Conservation (phyloP, 352 stramenopile genomes). For the Phytophthora macrochlamydospora region DNA sequence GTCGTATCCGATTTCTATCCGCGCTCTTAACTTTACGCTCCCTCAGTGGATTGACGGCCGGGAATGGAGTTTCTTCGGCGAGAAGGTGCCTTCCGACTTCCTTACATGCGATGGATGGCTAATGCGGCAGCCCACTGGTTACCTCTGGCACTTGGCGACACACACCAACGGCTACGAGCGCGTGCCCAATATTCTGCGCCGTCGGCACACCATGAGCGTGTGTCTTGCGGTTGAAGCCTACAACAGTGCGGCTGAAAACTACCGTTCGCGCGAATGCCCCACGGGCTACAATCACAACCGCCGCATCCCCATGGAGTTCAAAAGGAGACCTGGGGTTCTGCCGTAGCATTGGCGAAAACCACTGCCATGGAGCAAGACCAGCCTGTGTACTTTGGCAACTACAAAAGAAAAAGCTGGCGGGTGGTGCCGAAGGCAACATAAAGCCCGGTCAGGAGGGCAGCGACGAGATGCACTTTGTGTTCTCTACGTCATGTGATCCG, state of each 20-base stretch:
- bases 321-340: constrained; percentile 49
- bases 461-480: constrained; percentile 81
- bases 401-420: constrained; percentile 43
- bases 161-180: constrained; percentile 80
- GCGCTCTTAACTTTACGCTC: constrained; percentile 74
- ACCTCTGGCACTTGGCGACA: constrained; percentile 74
- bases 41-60: constrained; percentile 79
- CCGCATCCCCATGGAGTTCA: constrained; percentile 63
- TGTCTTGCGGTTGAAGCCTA: constrained; percentile 73
- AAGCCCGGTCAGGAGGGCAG: constrained; percentile 46
- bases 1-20: constrained; percentile 80
- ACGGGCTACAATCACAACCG: constrained; percentile 77
- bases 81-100: constrained; percentile 64
- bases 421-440: constrained; percentile 7
- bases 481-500: constrained; percentile 64
- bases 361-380: constrained; percentile 33
- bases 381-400: constrained; percentile 53
- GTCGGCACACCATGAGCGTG: constrained; percentile 77
- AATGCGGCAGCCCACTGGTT: constrained; percentile 53
- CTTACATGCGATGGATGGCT: constrained; percentile 79
- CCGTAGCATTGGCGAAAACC: constrained; percentile 44
- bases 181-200: constrained; percentile 78
- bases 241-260: constrained; percentile 63
- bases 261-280: constrained; percentile 57
- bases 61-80: constrained; percentile 75